These are phyloP conservation scores for Mycotypha africana DNA, from an alignment of 371 early-diverging fungal genomes.

Conservation along the genomic window DNA sequence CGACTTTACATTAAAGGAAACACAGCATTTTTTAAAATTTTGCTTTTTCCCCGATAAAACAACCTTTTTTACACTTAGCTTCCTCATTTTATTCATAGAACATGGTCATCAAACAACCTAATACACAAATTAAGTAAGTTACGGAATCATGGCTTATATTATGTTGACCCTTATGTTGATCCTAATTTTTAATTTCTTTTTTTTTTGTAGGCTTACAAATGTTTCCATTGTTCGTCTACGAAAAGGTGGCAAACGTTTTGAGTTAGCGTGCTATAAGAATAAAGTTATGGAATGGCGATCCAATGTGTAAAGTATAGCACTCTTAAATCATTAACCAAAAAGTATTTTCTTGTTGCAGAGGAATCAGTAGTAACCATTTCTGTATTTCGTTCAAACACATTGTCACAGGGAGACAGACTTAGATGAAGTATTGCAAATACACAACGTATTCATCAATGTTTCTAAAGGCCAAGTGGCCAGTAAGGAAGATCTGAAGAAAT, in stretches of 20 bases:
- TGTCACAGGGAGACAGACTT: slow-evolving; percentile 85
- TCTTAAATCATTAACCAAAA: too few species aligned
- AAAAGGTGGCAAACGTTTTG: slow-evolving; percentile 97
- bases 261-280: slow-evolving; percentile 98
- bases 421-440: slow-evolving; percentile 93
- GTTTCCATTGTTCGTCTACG: slow-evolving; percentile 93
- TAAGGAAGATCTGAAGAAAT: slow-evolving; percentile 79
- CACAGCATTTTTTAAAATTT: too few species aligned
- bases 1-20: too few species aligned
- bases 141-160: too few species aligned
- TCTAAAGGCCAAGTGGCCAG: slow-evolving; percentile 94
- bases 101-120: slow-evolving; percentile 48
- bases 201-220: slow-evolving; percentile 72
- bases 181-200: background rate
- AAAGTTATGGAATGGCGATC: slow-evolving; percentile 97
- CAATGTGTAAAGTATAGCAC: slow-evolving; percentile 64
- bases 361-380: too few species aligned
- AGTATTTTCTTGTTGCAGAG: too few species aligned
- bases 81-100: too few species aligned
- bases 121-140: slow-evolving; percentile 49
- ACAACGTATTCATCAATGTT: slow-evolving; percentile 90
- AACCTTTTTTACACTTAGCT: too few species aligned
- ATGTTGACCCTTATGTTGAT: background rate
- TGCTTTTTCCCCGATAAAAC: too few species aligned
- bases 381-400: background rate